A percentile compares a stretch with the other conserved stretches of the same genome.
Evolutionary conservation across 805 yeast species (phyloP).

Genomic region (Candida quercuum): DNA sequence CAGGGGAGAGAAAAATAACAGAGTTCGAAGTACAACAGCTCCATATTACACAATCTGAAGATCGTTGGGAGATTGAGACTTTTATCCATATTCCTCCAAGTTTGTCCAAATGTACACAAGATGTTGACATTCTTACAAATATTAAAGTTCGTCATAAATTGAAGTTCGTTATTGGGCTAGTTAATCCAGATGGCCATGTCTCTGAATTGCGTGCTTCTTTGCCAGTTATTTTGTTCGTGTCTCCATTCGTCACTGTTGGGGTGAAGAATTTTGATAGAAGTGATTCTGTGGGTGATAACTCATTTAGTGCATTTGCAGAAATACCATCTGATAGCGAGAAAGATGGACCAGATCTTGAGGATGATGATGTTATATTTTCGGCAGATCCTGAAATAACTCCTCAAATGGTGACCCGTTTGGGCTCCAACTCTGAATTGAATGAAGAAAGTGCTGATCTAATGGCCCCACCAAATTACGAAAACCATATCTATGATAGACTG

Average conservation of each 20-base stretch:
- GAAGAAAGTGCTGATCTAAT: slow-evolving; percentile 39
- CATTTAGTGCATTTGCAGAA: slow-evolving; percentile 21
- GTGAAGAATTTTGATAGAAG: slow-evolving; percentile 32
- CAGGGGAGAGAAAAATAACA: slow-evolving; percentile 57
- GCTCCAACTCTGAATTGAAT: slow-evolving; percentile 16
- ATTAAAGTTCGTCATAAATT: slow-evolving; percentile 86
- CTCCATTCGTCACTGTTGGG: slow-evolving; percentile 75
- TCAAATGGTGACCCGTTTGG: slow-evolving; percentile 12
- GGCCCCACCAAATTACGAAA: slow-evolving; percentile 86
- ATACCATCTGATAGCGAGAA: slow-evolving; percentile 20
- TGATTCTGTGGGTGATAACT: slow-evolving; percentile 18
- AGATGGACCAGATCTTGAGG: slow-evolving; percentile 13
- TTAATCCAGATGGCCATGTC: slow-evolving; percentile 88
- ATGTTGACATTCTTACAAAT: slow-evolving; percentile 64
- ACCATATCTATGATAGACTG: slow-evolving; percentile 73
- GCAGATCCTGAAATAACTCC: slow-evolving; percentile 28
- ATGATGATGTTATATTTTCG: slow-evolving; percentile 35
- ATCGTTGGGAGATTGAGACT: slow-evolving; percentile 71
- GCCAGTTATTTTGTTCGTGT: slow-evolving; percentile 71
- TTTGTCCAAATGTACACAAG: slow-evolving; percentile 77
- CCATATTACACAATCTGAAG: slow-evolving; percentile 31
- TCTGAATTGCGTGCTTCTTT: slow-evolving; percentile 89
- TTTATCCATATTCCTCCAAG: slow-evolving; percentile 64
- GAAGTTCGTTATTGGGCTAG: slow-evolving; percentile 70
- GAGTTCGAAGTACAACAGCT: slow-evolving; percentile 39